Evolutionary conservation across 176 grass and related monocot species (phyloP).

Genomic region (Cenchrus purpureus): DNA sequence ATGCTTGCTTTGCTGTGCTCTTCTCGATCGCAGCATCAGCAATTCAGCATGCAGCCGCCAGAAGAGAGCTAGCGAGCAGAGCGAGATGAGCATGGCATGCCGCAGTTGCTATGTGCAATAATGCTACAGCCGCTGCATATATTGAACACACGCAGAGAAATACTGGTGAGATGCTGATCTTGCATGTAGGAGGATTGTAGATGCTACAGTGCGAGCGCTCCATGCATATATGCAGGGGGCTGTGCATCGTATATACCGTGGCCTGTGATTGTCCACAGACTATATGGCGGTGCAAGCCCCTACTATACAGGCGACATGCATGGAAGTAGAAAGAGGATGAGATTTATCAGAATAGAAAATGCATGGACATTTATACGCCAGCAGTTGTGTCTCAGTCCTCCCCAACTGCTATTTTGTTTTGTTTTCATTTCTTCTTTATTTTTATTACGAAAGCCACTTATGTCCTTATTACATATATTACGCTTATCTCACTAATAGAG

Average conservation of each 20-base stretch:
- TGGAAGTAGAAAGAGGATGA: background rate
- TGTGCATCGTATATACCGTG: conserved; percentile 21
- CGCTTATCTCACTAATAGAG: no score
- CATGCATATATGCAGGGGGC: conserved; percentile 34
- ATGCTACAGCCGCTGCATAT: background rate
- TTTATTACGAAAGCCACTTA: background rate
- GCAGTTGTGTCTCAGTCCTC: background rate
- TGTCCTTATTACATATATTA: background rate
- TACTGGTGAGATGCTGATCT: conserved; percentile 15
- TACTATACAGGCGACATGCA: background rate
- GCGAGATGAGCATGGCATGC: no score
- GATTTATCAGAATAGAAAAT: background rate
- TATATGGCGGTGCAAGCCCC: background rate
- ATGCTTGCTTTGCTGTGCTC: no score
- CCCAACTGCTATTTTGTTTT: background rate
- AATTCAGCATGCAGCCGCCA: no score
- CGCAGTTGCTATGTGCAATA: no score
- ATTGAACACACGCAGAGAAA: conserved; percentile 47
- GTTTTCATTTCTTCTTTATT: background rate
- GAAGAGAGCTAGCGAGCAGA: no score
- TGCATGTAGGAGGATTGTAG: background rate
- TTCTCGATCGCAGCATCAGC: no score
- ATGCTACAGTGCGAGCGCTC: conserved; percentile 39
- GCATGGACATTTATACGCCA: background rate
- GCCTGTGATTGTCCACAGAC: conserved; percentile 39